These are phyloP conservation scores for Globisporangium viniferum DNA, from an alignment of 352 stramenopile genomes.

Conservation along the genomic window DNA sequence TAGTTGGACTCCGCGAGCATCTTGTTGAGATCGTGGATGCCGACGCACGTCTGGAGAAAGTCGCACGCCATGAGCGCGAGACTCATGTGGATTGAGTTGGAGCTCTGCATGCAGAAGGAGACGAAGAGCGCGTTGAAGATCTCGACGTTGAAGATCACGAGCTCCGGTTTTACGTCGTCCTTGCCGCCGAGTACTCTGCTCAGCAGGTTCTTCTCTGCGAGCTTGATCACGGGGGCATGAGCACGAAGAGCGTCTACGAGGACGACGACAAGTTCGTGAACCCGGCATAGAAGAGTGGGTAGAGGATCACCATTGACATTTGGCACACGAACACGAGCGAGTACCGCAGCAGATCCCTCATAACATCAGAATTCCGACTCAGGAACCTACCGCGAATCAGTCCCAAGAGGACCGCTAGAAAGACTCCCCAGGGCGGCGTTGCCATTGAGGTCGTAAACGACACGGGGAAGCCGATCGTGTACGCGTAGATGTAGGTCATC, in stretches of 20 bases:
- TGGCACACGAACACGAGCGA: not conserved
- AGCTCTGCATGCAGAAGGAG: not conserved
- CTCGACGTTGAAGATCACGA: not conserved
- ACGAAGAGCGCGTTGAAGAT: not conserved
- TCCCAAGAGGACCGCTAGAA: not conserved
- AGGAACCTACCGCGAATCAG: not conserved
- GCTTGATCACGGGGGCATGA: not conserved
- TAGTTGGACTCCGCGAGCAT: not conserved
- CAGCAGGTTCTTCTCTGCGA: not conserved
- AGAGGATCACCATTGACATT: constrained; percentile 10
- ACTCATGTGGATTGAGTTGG: not conserved
- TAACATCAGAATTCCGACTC: not conserved
- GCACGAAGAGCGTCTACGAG: constrained; percentile 12
- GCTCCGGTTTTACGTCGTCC: too few relatives aligned
- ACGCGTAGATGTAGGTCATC: constrained; percentile 7
- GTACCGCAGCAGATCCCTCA: not conserved
- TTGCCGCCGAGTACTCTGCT: not conserved
- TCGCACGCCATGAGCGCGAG: not conserved
- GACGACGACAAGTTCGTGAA: constrained; percentile 16
- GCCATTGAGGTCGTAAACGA: constrained; percentile 37
- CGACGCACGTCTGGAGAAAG: not conserved
- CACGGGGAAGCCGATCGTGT: constrained; percentile 33
- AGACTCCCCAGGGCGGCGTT: not conserved
- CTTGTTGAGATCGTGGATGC: not conserved
- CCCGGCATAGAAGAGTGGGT: constrained; percentile 16